Evolutionary conservation across 1,139 yeast species (phyloP).

Genomic region (Geotrichum macrosporum): DNA sequence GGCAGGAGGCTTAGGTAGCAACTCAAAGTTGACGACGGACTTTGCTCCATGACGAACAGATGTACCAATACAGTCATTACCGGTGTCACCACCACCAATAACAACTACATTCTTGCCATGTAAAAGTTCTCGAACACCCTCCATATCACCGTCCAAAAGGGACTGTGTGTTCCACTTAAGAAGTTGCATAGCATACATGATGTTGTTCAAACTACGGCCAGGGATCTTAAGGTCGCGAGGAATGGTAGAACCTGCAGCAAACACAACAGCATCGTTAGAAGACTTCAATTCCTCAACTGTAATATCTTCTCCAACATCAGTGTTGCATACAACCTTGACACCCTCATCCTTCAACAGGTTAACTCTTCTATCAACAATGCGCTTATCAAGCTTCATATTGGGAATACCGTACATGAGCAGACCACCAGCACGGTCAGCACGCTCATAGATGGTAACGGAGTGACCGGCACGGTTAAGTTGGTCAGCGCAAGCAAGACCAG

Average conservation of each 20-base stretch:
- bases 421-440: conserved; percentile 95
- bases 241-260: conserved; percentile 95
- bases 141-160: conserved; percentile 74
- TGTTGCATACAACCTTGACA: conserved; percentile 66
- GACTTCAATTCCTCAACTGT: conserved; percentile 63
- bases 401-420: conserved; percentile 98
- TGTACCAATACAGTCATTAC: conserved; percentile 98
- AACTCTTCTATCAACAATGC: conserved; percentile 86
- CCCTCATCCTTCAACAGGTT: conserved; percentile 92
- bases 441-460: conserved; percentile 81
- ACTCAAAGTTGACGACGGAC: conserved; percentile 91
- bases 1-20: conserved; percentile 86
- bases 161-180: conserved; percentile 88
- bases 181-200: conserved; percentile 92
- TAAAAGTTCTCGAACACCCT: conserved; percentile 64
- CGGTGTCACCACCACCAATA: conserved; percentile 99
- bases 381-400: conserved; percentile 95
- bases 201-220: conserved; percentile 85
- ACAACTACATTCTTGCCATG: conserved; percentile 89
- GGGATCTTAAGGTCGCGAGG: conserved; percentile 94
- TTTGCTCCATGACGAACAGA: conserved; percentile 96
- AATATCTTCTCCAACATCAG: conserved; percentile 76
- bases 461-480: conserved; percentile 97
- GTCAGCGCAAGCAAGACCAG: conserved; percentile 95
- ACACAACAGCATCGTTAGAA: conserved; percentile 73